phyloP scores from a whole-genome alignment of 768 basidiomycete species.

The Multifurca ochricompacta region DNA sequence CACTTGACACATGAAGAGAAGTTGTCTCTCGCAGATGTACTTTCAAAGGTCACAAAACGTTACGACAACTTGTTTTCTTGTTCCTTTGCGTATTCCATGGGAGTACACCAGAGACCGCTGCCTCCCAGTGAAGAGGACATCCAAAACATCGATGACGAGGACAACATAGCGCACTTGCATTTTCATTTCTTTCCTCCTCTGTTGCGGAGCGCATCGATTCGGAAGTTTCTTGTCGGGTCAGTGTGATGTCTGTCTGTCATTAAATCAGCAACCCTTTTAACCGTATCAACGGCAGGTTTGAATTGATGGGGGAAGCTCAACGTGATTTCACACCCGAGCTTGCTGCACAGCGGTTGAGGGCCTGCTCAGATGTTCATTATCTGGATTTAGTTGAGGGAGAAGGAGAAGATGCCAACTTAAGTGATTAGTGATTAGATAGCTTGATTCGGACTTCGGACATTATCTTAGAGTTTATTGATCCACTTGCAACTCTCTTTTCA shows the following conservation, averaged over 20 bases:
- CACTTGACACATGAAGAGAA: slow-evolving; percentile 57
- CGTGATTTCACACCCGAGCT: slow-evolving; percentile 86
- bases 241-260: slow-evolving; percentile 23
- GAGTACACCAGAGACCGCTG: slow-evolving; percentile 78
- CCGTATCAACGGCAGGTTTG: slow-evolving; percentile 46
- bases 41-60: slow-evolving; percentile 54
- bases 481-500: neutral
- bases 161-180: slow-evolving; percentile 68
- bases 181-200: slow-evolving; percentile 84
- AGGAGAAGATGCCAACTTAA: neutral
- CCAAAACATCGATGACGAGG: slow-evolving; percentile 36
- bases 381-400: slow-evolving; percentile 22
- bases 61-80: slow-evolving; percentile 79
- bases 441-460: neutral
- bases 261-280: neutral
- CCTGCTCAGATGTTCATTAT: slow-evolving; percentile 55
- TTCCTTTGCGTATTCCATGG: slow-evolving; percentile 93
- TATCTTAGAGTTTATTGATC: neutral
- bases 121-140: slow-evolving; percentile 30
- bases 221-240: slow-evolving; percentile 87
- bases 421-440: too few species aligned
- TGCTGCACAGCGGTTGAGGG: slow-evolving; percentile 61
- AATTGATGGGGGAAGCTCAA: slow-evolving; percentile 86
- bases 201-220: slow-evolving; percentile 69
- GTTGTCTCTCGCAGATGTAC: slow-evolving; percentile 53